phyloP scores from a whole-genome alignment of 2,329 filamentous ascomycete species.

The Cadophora sp. region DNA sequence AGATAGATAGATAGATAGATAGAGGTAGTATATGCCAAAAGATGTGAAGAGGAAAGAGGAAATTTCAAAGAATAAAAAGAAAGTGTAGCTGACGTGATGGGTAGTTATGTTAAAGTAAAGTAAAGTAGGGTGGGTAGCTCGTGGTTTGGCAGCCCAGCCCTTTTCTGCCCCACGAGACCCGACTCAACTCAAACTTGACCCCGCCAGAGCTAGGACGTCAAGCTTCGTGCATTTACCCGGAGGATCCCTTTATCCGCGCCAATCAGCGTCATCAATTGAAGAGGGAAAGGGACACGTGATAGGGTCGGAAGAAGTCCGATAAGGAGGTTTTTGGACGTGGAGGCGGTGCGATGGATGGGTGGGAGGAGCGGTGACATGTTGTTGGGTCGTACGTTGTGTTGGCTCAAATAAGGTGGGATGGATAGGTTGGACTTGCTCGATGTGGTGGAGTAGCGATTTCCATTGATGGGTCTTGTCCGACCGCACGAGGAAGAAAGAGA shows the following conservation, averaged over 20 bases:
- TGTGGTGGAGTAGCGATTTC: neutral
- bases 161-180: constrained; percentile 26
- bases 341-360: neutral
- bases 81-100: neutral
- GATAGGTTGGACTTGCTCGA: neutral
- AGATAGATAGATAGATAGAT: neutral
- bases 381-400: constrained; percentile 13
- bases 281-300: neutral
- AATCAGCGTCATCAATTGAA: constrained; percentile 30
- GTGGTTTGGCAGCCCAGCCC: constrained; percentile 8
- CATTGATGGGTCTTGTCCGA: constrained; percentile 6
- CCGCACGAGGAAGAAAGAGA: neutral
- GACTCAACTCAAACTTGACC: constrained; percentile 2
- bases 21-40: neutral
- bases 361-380: constrained; percentile 3
- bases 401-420: neutral
- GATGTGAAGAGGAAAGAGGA: neutral
- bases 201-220: constrained; percentile 24
- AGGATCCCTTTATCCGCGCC: constrained; percentile 35
- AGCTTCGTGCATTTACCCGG: constrained; percentile 29
- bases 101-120: too few species aligned
- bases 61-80: neutral
- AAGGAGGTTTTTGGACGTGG: neutral
- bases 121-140: constrained; percentile 6
- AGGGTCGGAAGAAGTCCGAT: neutral